These are phyloP conservation scores for Fusarium sp. DNA, from an alignment of 2,329 filamentous ascomycete genomes.

Conservation along the genomic window DNA sequence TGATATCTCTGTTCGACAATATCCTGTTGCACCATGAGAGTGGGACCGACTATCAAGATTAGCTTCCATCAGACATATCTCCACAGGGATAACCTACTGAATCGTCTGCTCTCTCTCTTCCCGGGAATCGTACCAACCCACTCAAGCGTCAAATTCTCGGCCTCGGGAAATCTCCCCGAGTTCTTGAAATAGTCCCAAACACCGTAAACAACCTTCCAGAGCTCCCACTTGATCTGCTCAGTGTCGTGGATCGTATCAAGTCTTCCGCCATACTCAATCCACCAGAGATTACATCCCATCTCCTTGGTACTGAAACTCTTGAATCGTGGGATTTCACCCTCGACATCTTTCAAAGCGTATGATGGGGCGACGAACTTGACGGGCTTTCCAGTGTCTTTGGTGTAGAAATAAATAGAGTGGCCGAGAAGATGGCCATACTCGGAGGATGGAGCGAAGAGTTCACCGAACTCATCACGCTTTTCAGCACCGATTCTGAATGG, in stretches of 20 bases:
- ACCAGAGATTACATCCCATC: conserved; percentile 20
- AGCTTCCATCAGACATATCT: fast-evolving
- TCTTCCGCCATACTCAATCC: conserved; percentile 21
- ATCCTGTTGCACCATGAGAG: conserved; percentile 16
- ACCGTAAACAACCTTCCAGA: conserved; percentile 22
- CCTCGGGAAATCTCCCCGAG: conserved; percentile 8
- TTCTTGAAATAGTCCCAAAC: conserved; percentile 28
- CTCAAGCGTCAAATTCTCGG: conserved; percentile 14
- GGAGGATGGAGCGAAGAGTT: conserved; percentile 13
- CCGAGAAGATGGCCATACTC: conserved; percentile 19
- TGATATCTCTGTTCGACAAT: conserved; percentile 8
- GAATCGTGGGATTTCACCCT: conserved; percentile 8
- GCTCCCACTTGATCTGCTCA: conserved; percentile 18
- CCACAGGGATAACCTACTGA: not conserved
- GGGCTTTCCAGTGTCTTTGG: conserved; percentile 10
- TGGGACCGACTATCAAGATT: not conserved
- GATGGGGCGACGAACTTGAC: conserved; percentile 13
- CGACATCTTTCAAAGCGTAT: conserved; percentile 10
- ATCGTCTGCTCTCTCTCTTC: conserved; percentile 15
- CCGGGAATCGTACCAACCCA: conserved; percentile 16
- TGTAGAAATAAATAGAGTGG: conserved; percentile 23
- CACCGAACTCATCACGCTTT: conserved; percentile 12
- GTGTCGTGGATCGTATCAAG: conserved; percentile 22
- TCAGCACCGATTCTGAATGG: conserved; percentile 18
- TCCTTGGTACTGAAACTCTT: conserved; percentile 21